These are phyloP conservation scores for Dissophora globulifera DNA, from an alignment of 192 early-diverging fungal genomes.

Conservation along the genomic window DNA sequence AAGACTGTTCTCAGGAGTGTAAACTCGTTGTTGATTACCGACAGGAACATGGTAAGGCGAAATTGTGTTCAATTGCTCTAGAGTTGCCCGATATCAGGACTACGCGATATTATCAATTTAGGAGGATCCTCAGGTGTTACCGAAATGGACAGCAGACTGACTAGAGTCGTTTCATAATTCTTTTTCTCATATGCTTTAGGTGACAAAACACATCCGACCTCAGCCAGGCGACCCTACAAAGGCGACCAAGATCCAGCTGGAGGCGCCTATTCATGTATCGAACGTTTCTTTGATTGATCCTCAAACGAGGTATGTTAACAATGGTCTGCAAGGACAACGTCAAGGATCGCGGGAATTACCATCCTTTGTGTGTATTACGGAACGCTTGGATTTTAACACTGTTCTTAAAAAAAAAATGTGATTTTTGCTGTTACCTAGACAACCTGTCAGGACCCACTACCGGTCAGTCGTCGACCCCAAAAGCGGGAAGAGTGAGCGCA, in stretches of 20 bases:
- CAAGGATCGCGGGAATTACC: no score
- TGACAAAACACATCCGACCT: slow-evolving; percentile 68
- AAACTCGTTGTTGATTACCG: slow-evolving; percentile 71
- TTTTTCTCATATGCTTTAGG: slow-evolving; percentile 37
- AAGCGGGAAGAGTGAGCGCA: slow-evolving; percentile 40
- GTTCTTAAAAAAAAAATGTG: not conserved
- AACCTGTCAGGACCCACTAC: slow-evolving; percentile 47
- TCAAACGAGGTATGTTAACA: slow-evolving; percentile 36
- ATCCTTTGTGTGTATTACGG: not conserved
- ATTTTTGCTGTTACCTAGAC: slow-evolving; percentile 15
- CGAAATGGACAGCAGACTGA: no score
- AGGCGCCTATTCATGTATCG: slow-evolving; percentile 75
- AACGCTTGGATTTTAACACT: no score
- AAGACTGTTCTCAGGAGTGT: slow-evolving; percentile 68
- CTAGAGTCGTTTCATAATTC: no score
- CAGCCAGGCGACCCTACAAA: slow-evolving; percentile 47
- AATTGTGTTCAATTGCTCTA: not conserved
- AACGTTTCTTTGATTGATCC: slow-evolving; percentile 82
- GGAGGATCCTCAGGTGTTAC: no score
- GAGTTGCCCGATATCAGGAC: no score
- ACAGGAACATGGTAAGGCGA: slow-evolving; percentile 63
- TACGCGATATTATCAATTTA: no score
- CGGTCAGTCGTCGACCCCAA: slow-evolving; percentile 16
- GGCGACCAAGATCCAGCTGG: slow-evolving; percentile 67
- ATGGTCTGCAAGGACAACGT: no score